Evolutionary conservation across 2,329 filamentous ascomycete genomes (phyloP).

Genomic region (Colletotrichum falcatum): DNA sequence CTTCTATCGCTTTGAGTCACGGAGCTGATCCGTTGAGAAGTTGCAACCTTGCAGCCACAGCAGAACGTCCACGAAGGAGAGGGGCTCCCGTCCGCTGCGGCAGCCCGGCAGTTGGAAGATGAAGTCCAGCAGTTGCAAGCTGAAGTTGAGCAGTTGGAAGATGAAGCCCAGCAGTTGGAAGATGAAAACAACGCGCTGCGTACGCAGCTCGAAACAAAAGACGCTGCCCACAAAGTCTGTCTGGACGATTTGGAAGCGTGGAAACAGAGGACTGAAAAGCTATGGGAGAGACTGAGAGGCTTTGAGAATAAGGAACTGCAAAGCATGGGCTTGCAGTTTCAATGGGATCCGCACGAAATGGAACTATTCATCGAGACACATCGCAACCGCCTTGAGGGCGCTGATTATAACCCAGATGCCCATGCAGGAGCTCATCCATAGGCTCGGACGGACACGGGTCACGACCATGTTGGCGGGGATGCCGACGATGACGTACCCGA

Average conservation of each 20-base stretch:
- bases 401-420: too few relatives aligned
- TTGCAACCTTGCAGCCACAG: not conserved
- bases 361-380: too few relatives aligned
- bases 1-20: fast-evolving
- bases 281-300: not conserved
- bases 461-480: slow-evolving; percentile 53
- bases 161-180: not conserved
- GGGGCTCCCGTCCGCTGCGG: too few relatives aligned
- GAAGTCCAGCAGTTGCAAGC: not conserved
- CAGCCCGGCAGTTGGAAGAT: not conserved
- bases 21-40: not conserved
- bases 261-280: fast-evolving
- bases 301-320: not conserved
- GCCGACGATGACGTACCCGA: slow-evolving; percentile 53
- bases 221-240: not conserved
- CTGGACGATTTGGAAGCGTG: not conserved
- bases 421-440: slow-evolving; percentile 58
- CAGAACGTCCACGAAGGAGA: not conserved
- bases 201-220: not conserved
- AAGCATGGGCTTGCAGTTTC: not conserved
- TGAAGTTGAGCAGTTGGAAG: not conserved
- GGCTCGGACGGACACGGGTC: slow-evolving; percentile 62
- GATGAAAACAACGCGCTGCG: not conserved
- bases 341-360: too few relatives aligned
- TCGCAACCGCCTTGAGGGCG: too few relatives aligned